Conservation (phyloP, 345 rosid species). For the Citrus inodora region DNA sequence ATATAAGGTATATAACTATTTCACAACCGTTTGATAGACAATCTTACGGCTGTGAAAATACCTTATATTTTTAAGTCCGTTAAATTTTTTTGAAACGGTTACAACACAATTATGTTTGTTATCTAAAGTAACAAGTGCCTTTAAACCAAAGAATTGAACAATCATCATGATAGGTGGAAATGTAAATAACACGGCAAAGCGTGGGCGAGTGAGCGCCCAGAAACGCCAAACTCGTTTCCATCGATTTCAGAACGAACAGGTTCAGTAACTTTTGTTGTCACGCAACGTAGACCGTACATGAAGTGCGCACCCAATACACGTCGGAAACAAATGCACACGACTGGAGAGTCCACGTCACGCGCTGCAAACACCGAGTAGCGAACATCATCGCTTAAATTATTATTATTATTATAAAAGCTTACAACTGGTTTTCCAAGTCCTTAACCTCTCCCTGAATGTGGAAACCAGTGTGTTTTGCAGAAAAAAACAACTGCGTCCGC, state of each 20-base stretch:
- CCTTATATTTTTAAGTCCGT: too few relatives aligned
- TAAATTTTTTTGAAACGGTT: too few relatives aligned
- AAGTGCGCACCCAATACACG: constrained; percentile 4
- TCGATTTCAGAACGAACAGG: constrained; percentile 6
- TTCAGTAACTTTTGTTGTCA: not conserved
- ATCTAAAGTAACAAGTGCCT: too few relatives aligned
- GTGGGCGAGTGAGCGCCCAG: not conserved
- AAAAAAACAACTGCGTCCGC: constrained; percentile 38
- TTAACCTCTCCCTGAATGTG: constrained; percentile 25
- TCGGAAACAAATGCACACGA: not conserved
- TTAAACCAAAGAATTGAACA: not conserved
- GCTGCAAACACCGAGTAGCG: not conserved
- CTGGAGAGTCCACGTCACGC: constrained; percentile 14
- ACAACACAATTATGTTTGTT: too few relatives aligned
- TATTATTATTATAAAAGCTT: not conserved
- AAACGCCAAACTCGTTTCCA: not conserved
- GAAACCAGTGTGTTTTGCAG: constrained; percentile 36
- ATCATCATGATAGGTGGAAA: not conserved
- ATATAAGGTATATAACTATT: too few relatives aligned
- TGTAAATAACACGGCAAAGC: not conserved
- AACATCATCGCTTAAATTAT: too few relatives aligned
- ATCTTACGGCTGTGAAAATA: too few relatives aligned
- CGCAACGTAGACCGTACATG: constrained; percentile 8
- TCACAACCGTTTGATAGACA: too few relatives aligned
- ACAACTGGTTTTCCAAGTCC: not conserved